Percentiles rank a stretch among this genome's conserved stretches.
Conservation (phyloP, 768 basidiomycete species). For the Galerina sulciceps region DNA sequence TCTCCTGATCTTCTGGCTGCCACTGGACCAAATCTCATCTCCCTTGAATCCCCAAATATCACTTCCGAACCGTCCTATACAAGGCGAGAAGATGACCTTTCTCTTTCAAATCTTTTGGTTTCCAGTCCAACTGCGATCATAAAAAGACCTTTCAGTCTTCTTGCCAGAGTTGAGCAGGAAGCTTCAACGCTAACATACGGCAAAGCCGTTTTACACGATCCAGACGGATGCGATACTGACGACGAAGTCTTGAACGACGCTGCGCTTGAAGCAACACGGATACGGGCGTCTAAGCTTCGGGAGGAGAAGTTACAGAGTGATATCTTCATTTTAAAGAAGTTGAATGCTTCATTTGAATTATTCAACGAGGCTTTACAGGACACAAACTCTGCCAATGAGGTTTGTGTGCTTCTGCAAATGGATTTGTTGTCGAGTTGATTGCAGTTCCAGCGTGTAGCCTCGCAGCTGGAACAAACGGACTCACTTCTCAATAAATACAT, state of each 20-base stretch:
- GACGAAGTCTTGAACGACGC: slow-evolving; percentile 8
- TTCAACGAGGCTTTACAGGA: slow-evolving; percentile 72
- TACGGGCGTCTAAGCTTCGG: slow-evolving; percentile 29
- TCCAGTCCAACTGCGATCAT: slow-evolving; percentile 28
- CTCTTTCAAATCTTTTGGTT: slow-evolving; percentile 33
- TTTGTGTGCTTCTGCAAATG: slow-evolving; percentile 30
- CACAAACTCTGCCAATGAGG: slow-evolving; percentile 73
- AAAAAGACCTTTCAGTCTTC: slow-evolving; percentile 28
- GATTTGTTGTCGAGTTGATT: background rate
- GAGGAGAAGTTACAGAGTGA: slow-evolving; percentile 81
- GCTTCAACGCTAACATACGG: slow-evolving; percentile 15
- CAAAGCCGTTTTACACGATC: background rate
- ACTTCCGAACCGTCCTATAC: too few species aligned
- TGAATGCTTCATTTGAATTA: slow-evolving; percentile 70
- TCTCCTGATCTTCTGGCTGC: too few species aligned
- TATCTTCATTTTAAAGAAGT: slow-evolving; percentile 69
- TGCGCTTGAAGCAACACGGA: slow-evolving; percentile 12
- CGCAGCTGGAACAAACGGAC: slow-evolving; percentile 73
- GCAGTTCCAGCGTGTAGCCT: slow-evolving; percentile 57
- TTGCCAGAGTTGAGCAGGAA: slow-evolving; percentile 21
- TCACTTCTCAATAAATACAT: slow-evolving; percentile 78
- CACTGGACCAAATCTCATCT: too few species aligned
- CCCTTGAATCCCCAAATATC: too few species aligned
- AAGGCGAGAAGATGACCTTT: too few species aligned
- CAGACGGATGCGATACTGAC: background rate